Base-by-base conservation (phyloP, 1,139 yeast genomes). In the Taiozyma sp. region DNA sequence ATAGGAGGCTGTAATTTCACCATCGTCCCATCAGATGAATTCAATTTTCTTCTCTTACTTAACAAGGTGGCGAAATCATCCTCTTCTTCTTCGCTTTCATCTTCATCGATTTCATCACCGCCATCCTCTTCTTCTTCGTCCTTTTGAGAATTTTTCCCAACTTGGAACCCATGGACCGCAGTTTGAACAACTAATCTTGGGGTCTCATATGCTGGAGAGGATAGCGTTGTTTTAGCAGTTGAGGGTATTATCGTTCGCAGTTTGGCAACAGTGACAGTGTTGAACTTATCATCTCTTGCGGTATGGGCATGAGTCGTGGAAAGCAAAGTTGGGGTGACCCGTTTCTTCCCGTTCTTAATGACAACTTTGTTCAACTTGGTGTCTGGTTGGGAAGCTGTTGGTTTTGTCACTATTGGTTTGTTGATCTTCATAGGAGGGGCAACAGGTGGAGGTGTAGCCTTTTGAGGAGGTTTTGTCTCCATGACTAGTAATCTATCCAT, bases 271-370 rank as follows among this genome's bases (percentile, higher is more conserved):
- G 57, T 42, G 8, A 54, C 51, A 19, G 44, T 45, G 44, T 52
- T 52, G 52, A 60, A 57, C 50, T 55, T 50, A 43, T 52, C 44
- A 50, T 53, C 51, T 23, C 44, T 28, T 2, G 44, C 32, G 0
- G 61, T 53, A 12, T 59, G 48, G 12, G 69, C 55, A 24, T 48
- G 48, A 6, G 72, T 56, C 13, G 70, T 61, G 13, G 83, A 71
- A 2, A 92, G 78, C n/a, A 92, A 71, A 50, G 84, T 76, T 1
- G 99, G 98, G 0, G 96, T 82, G 2, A 93, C 93, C 56, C 97
- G 73, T 60, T 91, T 91, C 63, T 84, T 86, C 14, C 98, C 98
- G 44, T 86, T 68, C 39, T 60, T 65, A 5, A 64, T 54, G 4
- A 60, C 64, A 8, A 64, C 59, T 30, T 60, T 58, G 46, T 70